Conservation (phyloP, 2,329 filamentous ascomycete genomes). For the Pseudofabraea citricarpa region DNA sequence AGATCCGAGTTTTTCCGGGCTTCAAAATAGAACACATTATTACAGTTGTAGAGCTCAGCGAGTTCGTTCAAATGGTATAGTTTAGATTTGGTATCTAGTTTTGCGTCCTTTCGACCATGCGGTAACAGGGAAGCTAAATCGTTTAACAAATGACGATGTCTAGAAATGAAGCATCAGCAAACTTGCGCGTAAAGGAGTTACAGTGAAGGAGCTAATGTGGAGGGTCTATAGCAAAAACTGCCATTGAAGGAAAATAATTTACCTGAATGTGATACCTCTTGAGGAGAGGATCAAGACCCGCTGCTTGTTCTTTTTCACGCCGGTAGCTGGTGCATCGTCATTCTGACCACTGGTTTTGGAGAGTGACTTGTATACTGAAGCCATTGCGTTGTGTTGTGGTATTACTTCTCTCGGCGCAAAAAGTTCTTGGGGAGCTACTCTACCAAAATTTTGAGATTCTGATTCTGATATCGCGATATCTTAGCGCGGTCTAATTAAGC, state of each 20-base stretch:
- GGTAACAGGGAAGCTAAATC: slow-evolving; percentile 86
- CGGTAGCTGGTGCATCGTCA: slow-evolving; percentile 42
- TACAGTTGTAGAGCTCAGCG: slow-evolving; percentile 80
- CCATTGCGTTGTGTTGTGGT: slow-evolving; percentile 44
- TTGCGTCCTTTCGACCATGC: slow-evolving; percentile 89
- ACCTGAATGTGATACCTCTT: slow-evolving; percentile 86
- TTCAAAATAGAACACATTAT: slow-evolving; percentile 93
- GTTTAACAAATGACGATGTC: slow-evolving; percentile 88
- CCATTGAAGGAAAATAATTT: slow-evolving; percentile 11
- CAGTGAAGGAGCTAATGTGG: no score
- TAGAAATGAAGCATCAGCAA: slow-evolving; percentile 30
- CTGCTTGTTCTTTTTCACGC: slow-evolving; percentile 60
- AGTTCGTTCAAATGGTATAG: slow-evolving; percentile 74
- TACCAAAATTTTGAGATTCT: slow-evolving; percentile 11
- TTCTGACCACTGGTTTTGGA: slow-evolving; percentile 53
- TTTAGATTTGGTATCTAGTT: slow-evolving; percentile 94
- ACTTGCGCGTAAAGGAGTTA: no score
- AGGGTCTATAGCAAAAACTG: not conserved
- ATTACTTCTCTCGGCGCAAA: slow-evolving; percentile 22
- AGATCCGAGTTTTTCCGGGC: slow-evolving; percentile 91
- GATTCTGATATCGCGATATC: slow-evolving; percentile 17
- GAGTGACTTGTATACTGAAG: slow-evolving; percentile 70
- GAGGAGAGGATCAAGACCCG: slow-evolving; percentile 88
- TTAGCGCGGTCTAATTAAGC: slow-evolving; percentile 13
- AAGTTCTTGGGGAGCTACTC: slow-evolving; percentile 4